Evolutionary conservation across 1,284 basidiomycete genomes (phyloP).

Genomic region (Mrakiaceae sp.): DNA sequence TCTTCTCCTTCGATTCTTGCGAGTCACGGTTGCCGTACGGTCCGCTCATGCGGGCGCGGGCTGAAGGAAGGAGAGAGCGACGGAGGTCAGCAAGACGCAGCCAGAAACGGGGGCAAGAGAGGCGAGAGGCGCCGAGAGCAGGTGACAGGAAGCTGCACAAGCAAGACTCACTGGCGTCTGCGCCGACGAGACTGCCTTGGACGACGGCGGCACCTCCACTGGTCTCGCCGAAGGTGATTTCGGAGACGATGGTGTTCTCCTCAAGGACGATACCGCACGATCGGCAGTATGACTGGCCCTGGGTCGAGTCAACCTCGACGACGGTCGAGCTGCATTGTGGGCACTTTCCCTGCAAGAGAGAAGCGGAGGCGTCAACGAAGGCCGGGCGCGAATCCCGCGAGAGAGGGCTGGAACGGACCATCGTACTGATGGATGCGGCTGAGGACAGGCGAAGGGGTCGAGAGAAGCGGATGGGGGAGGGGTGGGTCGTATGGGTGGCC

Average conservation of each 20-base stretch:
- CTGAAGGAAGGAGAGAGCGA: slow-evolving; percentile 34
- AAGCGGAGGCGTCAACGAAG: not conserved
- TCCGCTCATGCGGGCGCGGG: slow-evolving; percentile 64
- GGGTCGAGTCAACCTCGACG: slow-evolving; percentile 27
- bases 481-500: no score
- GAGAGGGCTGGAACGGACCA: no score
- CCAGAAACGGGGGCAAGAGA: not conserved
- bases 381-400: no score
- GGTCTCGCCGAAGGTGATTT: slow-evolving; percentile 89
- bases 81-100: slow-evolving; percentile 3
- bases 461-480: no score
- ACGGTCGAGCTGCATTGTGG: slow-evolving; percentile 12
- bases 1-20: slow-evolving; percentile 72
- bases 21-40: slow-evolving; percentile 65
- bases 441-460: no score
- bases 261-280: slow-evolving; percentile 81
- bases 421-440: no score
- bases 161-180: slow-evolving; percentile 66
- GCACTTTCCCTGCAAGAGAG: slow-evolving; percentile 12
- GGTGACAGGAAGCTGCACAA: not conserved
- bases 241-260: slow-evolving; percentile 86
- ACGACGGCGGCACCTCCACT: slow-evolving; percentile 87
- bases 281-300: slow-evolving; percentile 71
- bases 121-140: not conserved
- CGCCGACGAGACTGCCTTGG: slow-evolving; percentile 86